Evolutionary conservation across 2,329 filamentous ascomycete species (phyloP).

Genomic region (Xylaria arbuscula): DNA sequence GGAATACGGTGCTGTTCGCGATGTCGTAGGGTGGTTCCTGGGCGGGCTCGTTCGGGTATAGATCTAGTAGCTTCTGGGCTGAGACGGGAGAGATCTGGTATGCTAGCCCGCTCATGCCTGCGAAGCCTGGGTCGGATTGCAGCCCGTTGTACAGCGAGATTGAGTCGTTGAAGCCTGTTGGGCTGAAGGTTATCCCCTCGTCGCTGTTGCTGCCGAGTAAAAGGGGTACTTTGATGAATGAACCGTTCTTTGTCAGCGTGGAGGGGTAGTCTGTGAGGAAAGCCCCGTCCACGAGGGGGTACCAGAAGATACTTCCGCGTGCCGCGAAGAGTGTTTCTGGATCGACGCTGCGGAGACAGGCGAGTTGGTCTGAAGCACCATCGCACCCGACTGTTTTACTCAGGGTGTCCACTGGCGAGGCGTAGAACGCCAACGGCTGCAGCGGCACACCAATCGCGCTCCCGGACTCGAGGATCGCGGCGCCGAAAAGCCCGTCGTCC

Average conservation of each 20-base stretch:
- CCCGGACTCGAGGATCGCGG: slow-evolving; percentile 64
- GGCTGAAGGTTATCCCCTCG: slow-evolving; percentile 56
- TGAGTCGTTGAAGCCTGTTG: slow-evolving; percentile 52
- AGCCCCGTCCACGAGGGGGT: slow-evolving; percentile 58
- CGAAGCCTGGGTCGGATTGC: slow-evolving; percentile 21
- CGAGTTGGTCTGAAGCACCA: slow-evolving; percentile 49
- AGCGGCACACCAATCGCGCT: slow-evolving; percentile 48
- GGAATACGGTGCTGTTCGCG: slow-evolving; percentile 48
- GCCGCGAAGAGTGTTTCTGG: slow-evolving; percentile 49
- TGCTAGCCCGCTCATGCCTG: slow-evolving; percentile 56
- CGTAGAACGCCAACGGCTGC: slow-evolving; percentile 51
- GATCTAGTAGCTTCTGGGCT: slow-evolving; percentile 55
- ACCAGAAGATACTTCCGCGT: slow-evolving; percentile 53
- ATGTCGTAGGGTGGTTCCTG: slow-evolving; percentile 57
- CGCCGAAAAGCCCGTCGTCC: slow-evolving; percentile 65
- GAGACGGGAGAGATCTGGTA: slow-evolving; percentile 59
- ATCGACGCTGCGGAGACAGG: slow-evolving; percentile 51
- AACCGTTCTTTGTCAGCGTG: slow-evolving; percentile 53
- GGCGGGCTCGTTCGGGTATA: slow-evolving; percentile 61
- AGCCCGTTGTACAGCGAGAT: slow-evolving; percentile 53
- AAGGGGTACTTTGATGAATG: slow-evolving; percentile 58
- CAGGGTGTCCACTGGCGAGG: slow-evolving; percentile 49
- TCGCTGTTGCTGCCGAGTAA: slow-evolving; percentile 62
- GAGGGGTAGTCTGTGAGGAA: slow-evolving; percentile 61
- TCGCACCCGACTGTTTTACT: slow-evolving; percentile 52